Base-by-base conservation (phyloP, 495 filamentous ascomycete species). In the Umbilicaria muhlenbergii region DNA sequence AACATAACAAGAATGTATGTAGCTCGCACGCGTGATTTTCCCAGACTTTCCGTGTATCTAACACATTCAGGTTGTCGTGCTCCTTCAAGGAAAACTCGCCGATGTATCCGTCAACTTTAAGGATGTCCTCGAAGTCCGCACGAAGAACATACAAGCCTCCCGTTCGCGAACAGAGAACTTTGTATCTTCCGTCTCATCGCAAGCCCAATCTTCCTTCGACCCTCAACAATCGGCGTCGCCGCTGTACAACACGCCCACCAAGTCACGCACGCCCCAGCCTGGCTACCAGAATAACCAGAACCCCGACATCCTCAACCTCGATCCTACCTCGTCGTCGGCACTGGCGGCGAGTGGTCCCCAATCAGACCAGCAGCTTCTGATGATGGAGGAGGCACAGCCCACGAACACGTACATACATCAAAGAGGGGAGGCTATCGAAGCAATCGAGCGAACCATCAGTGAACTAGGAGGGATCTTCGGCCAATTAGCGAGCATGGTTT, bases 121-220 rank as follows among this genome's bases (percentile, higher is more conserved):
- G 60, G 89, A 95, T 51, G 89, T 96, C 0, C 71, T 96, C 11
- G 91, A 98, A 57, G 86, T 94, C 17, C 79, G 91, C 28, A 98
- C 91, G 37, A 94, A 95, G 67, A 98, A 98, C 61, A 94, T 96
- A 40, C 92, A 95, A 61, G 92, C 92, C 11, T 89, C 85, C 36
- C 73, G 86, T 32, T 80, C 84, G 35, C 67, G 91, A 44, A 95
- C 91, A 39, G 92, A 98, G 59, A 91, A 95, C 55, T 98, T 98
- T 49, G 83, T 96, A 17, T 88, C 83, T 2, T 86, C 83, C 11
- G 86, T 92, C 34, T 83, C 81, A 3, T 75, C 81, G 34, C 86
- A 89, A 45, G 77, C 82, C 31, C 83, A 84, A 47, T 71, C 68
- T 3, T 73, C 80, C 0, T 58, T 75, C 36, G 63, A 74, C 38